A percentile compares a stretch with the other conserved stretches of the same genome.
Conservation (phyloP, 2,329 filamentous ascomycete species). For the Grosmannia serpens region DNA sequence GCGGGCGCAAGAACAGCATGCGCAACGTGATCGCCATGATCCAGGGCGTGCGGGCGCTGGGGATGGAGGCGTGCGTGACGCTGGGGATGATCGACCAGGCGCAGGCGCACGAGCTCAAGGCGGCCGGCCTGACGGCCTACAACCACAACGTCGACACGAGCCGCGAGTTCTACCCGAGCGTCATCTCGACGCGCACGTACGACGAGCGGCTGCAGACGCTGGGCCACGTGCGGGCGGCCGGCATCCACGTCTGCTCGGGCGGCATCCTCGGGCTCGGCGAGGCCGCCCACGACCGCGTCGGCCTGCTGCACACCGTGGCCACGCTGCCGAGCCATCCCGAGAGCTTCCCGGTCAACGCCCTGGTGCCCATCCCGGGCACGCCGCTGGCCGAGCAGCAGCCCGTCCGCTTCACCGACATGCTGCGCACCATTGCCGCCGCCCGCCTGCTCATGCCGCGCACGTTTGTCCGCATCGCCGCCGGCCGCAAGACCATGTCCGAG, state of each 20-base stretch:
- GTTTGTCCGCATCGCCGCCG: slow-evolving; percentile 78
- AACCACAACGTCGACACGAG: slow-evolving; percentile 93
- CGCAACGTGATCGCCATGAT: slow-evolving; percentile 84
- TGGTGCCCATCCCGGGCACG: slow-evolving; percentile 85
- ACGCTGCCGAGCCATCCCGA: slow-evolving; percentile 75
- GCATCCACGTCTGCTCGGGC: slow-evolving; percentile 82
- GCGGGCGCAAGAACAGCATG: slow-evolving; percentile 71
- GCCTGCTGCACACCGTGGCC: slow-evolving; percentile 70
- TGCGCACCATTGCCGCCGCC: slow-evolving; percentile 76
- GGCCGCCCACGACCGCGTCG: slow-evolving; percentile 65
- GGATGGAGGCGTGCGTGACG: slow-evolving; percentile 89
- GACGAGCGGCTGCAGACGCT: slow-evolving; percentile 78
- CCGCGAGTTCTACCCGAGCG: slow-evolving; percentile 73
- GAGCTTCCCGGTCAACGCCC: slow-evolving; percentile 81
- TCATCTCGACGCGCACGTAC: slow-evolving; percentile 79
- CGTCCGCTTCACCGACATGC: slow-evolving; percentile 64
- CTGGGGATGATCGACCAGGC: slow-evolving; percentile 79
- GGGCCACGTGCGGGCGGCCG: slow-evolving; percentile 68
- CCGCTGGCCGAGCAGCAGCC: slow-evolving; percentile 65
- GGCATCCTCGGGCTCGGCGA: slow-evolving; percentile 83
- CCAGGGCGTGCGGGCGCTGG: slow-evolving; percentile 64
- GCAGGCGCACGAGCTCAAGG: slow-evolving; percentile 73
- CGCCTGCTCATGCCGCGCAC: slow-evolving; percentile 73
- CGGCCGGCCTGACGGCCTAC: slow-evolving; percentile 78
- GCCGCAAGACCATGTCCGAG: slow-evolving; percentile 72